A percentile compares a stretch with the other conserved stretches of the same genome.
Evolutionary conservation across 2,329 filamentous ascomycete genomes (phyloP).

Genomic region (Colletotrichum musicola): DNA sequence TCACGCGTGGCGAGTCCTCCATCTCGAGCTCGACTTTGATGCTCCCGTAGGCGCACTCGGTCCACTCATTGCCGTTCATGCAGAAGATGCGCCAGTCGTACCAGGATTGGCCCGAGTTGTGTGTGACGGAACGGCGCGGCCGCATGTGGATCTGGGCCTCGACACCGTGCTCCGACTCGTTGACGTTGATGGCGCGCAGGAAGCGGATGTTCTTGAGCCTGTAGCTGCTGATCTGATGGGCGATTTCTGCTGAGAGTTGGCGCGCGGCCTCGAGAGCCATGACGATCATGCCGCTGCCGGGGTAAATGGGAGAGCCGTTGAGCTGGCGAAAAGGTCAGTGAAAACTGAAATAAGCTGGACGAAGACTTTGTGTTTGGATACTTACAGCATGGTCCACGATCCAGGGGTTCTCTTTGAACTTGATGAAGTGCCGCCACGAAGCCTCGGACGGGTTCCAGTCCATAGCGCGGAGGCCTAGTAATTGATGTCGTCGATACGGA

Average conservation of each 20-base stretch:
- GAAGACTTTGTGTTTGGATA: slow-evolving; percentile 55
- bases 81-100: slow-evolving; percentile 20
- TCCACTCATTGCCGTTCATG: slow-evolving; percentile 20
- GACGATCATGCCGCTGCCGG: slow-evolving; percentile 61
- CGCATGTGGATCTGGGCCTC: slow-evolving; percentile 35
- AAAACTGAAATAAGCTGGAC: slow-evolving; percentile 60
- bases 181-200: slow-evolving; percentile 9
- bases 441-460: slow-evolving; percentile 59
- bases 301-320: slow-evolving; percentile 61
- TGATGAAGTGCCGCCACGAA: slow-evolving; percentile 62
- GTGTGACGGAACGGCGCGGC: slow-evolving; percentile 21
- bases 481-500: slow-evolving; percentile 60
- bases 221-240: slow-evolving; percentile 8
- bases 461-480: slow-evolving; percentile 60
- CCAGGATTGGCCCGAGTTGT: slow-evolving; percentile 12
- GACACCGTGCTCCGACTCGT: slow-evolving; percentile 12
- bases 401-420: slow-evolving; percentile 64
- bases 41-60: slow-evolving; percentile 18
- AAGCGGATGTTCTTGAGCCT: slow-evolving; percentile 15
- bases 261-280: slow-evolving; percentile 63
- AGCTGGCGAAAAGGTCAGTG: slow-evolving; percentile 51
- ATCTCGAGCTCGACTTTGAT: slow-evolving; percentile 23
- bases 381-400: slow-evolving; percentile 59
- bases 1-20: neutral
- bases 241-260: slow-evolving; percentile 45